phyloP scores from a whole-genome alignment of 169 alveolate genomes.

The Eimeria maxima region DNA sequence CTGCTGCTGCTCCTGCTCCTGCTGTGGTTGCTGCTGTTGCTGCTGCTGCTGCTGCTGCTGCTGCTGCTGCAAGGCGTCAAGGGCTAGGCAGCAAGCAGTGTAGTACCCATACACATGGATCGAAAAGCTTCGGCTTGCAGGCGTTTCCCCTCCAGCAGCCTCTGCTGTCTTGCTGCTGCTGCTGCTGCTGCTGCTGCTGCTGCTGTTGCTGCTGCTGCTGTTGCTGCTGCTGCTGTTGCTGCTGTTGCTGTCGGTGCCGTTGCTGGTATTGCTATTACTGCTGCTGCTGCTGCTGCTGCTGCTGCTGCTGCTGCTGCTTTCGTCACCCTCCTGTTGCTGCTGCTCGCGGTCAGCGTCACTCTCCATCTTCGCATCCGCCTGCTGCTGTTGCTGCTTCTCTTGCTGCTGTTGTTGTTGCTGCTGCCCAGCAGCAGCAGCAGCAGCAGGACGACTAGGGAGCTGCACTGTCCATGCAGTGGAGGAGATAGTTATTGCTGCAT shows the following conservation, averaged over 20 bases:
- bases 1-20: constrained; percentile 33
- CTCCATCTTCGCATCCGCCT: neutral
- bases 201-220: neutral
- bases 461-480: constrained; percentile 26
- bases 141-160: constrained; percentile 1
- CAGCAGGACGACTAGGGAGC: neutral
- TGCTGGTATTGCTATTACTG: neutral
- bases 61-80: constrained; percentile 52
- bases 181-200: constrained; percentile 2
- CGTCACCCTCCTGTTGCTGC: no score
- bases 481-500: neutral
- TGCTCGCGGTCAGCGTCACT: no score
- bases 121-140: neutral
- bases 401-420: neutral
- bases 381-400: constrained; percentile 16
- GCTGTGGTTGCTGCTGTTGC: constrained; percentile 39
- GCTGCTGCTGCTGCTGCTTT: constrained; percentile 20
- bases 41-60: constrained; percentile 55
- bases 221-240: constrained; percentile 48
- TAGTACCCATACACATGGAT: constrained; percentile 11
- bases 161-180: constrained; percentile 21
- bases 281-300: constrained; percentile 30
- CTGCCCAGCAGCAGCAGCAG: neutral
- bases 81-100: constrained; percentile 56
- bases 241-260: neutral